Percentiles rank a stretch among this genome's conserved stretches.
Conservation (phyloP, 225 moss, liverwort and hornwort genomes). For the Marchantia paleacea region DNA sequence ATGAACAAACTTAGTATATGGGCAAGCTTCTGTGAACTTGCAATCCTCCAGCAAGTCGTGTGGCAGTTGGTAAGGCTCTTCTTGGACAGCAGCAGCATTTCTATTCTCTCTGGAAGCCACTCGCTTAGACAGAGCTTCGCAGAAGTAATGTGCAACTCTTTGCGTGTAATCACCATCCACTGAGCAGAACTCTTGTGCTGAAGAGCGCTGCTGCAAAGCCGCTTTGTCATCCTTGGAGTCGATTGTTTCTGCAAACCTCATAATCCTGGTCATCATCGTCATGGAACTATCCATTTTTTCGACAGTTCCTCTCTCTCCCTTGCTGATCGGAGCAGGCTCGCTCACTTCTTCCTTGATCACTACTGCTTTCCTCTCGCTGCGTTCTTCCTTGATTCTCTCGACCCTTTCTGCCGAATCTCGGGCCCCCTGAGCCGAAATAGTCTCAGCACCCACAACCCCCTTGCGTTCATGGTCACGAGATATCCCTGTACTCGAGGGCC, state of each 20-base stretch:
- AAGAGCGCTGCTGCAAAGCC: constrained; percentile 6
- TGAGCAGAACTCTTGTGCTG: constrained; percentile 55
- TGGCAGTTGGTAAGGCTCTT: constrained; percentile 30
- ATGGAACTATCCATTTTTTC: constrained; percentile 54
- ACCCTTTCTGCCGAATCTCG: not conserved
- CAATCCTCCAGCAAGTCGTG: constrained; percentile 54
- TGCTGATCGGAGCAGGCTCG: not conserved
- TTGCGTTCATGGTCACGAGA: not conserved
- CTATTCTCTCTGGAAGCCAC: constrained; percentile 23
- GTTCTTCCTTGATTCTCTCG: not conserved
- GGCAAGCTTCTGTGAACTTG: constrained; percentile 64
- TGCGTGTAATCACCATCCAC: constrained; percentile 67
- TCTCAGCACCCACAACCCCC: not conserved
- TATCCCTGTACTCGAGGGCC: not conserved
- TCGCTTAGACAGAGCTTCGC: constrained; percentile 52
- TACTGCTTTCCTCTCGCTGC: not conserved
- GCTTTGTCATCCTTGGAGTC: constrained; percentile 41
- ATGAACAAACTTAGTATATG: constrained; percentile 68
- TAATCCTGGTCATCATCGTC: constrained; percentile 53
- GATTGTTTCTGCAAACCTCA: constrained; percentile 59
- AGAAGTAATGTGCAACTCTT: constrained; percentile 67
- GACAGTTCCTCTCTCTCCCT: constrained; percentile 42
- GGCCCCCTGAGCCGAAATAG: not conserved
- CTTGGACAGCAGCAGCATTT: constrained; percentile 21
- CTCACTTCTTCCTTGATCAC: not conserved